Evolutionary conservation across 352 stramenopile genomes (phyloP).

Genomic region (Pythium coloratum): DNA sequence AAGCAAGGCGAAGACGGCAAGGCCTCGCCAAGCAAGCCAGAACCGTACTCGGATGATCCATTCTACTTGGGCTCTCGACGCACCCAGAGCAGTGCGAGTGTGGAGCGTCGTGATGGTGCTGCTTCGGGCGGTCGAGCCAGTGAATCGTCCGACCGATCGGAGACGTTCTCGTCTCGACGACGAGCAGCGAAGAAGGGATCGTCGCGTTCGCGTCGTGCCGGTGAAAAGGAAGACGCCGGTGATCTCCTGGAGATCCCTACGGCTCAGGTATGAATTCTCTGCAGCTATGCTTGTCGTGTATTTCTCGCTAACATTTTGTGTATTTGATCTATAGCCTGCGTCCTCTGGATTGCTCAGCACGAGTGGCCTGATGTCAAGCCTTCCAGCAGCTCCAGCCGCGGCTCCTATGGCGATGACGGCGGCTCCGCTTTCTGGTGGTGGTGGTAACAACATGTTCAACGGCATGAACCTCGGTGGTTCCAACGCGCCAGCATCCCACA

Average conservation of each 20-base stretch:
- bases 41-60: conserved; percentile 78
- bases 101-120: conserved; percentile 28
- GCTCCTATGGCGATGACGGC: conserved; percentile 25
- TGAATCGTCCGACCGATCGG: conserved; percentile 45
- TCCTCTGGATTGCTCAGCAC: conserved; percentile 53
- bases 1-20: conserved; percentile 35
- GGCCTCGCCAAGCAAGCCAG: conserved; percentile 34
- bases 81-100: conserved; percentile 41
- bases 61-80: conserved; percentile 67
- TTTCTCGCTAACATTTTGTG: neutral
- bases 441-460: conserved; percentile 52
- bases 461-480: conserved; percentile 54
- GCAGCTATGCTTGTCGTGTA: neutral
- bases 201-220: conserved; percentile 42
- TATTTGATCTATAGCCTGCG: conserved; percentile 1
- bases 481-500: conserved; percentile 19
- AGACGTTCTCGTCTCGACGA: conserved; percentile 70
- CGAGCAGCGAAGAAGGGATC: conserved; percentile 68
- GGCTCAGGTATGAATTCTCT: conserved; percentile 2
- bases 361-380: conserved; percentile 40
- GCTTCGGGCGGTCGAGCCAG: conserved; percentile 23
- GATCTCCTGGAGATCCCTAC: conserved; percentile 66
- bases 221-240: conserved; percentile 51
- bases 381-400: conserved; percentile 38
- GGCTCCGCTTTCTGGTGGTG: conserved; percentile 13